Conservation (phyloP, 805 yeast genomes). For the Sugiyamaella americana region DNA sequence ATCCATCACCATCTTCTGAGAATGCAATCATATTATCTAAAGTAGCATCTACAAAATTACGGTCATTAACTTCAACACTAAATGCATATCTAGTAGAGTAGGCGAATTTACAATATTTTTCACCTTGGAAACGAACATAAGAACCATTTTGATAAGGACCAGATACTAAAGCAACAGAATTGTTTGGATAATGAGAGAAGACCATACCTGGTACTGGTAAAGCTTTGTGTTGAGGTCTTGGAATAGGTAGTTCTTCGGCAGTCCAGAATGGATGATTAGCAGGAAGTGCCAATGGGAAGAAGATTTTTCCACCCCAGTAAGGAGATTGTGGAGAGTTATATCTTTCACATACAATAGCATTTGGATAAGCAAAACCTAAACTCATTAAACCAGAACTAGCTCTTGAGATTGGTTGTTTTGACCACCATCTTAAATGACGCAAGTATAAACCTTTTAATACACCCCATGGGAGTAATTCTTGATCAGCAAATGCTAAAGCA, state of each 20-base stretch:
- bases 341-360: slow-evolving; percentile 20
- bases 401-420: slow-evolving; percentile 19
- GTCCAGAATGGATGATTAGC: slow-evolving; percentile 20
- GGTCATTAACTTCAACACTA: slow-evolving; percentile 12
- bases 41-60: slow-evolving; percentile 14
- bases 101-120: slow-evolving; percentile 22
- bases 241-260: slow-evolving; percentile 11
- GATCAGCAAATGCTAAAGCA: slow-evolving; percentile 20
- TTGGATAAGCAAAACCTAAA: slow-evolving; percentile 22
- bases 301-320: slow-evolving; percentile 22
- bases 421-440: slow-evolving; percentile 23
- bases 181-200: slow-evolving; percentile 13
- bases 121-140: slow-evolving; percentile 16
- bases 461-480: slow-evolving; percentile 19
- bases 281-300: slow-evolving; percentile 19
- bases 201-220: slow-evolving; percentile 16
- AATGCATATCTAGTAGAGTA: slow-evolving; percentile 16
- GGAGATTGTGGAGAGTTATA: slow-evolving; percentile 23
- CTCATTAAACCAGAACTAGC: slow-evolving; percentile 18
- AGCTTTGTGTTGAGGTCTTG: neutral
- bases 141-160: slow-evolving; percentile 15
- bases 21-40: slow-evolving; percentile 18
- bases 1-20: slow-evolving; percentile 16
- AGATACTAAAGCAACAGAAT: slow-evolving; percentile 13
- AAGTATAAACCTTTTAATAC: slow-evolving; percentile 20